phyloP scores from a whole-genome alignment of 805 yeast genomes.

The Ascoidea tarda region DNA sequence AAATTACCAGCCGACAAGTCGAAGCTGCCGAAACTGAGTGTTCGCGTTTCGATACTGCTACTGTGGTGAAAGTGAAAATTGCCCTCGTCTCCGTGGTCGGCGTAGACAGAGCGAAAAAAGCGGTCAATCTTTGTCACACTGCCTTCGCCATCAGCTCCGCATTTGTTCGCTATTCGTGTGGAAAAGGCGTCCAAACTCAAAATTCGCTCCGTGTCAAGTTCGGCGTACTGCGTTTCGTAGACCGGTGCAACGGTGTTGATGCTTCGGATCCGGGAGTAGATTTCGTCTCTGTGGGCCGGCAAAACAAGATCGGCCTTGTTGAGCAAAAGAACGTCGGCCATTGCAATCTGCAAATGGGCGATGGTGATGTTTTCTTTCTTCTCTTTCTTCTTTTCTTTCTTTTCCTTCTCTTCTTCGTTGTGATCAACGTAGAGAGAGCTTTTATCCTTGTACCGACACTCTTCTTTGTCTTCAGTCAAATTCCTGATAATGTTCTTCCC shows the following conservation, averaged over 20 bases:
- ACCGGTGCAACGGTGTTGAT: slow-evolving; percentile 65
- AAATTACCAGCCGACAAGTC: slow-evolving; percentile 20
- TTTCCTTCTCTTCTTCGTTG: slow-evolving; percentile 14
- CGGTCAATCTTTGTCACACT: slow-evolving; percentile 3
- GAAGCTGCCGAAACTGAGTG: slow-evolving; percentile 24
- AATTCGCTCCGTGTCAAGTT: slow-evolving; percentile 48
- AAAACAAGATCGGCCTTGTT: slow-evolving; percentile 60
- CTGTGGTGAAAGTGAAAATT: slow-evolving; percentile 8
- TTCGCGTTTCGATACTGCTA: neutral
- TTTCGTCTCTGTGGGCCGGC: slow-evolving; percentile 13
- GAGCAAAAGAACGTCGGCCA: slow-evolving; percentile 72
- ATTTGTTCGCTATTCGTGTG: slow-evolving; percentile 13
- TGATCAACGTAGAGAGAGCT: slow-evolving; percentile 16
- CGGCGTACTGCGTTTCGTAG: slow-evolving; percentile 58
- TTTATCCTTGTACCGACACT: neutral
- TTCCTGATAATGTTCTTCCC: slow-evolving; percentile 48
- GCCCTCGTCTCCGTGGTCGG: slow-evolving; percentile 13
- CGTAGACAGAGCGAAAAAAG: neutral
- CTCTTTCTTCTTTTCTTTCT: slow-evolving; percentile 21
- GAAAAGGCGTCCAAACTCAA: slow-evolving; percentile 76
- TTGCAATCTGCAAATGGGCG: slow-evolving; percentile 80
- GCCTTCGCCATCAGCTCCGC: slow-evolving; percentile 13
- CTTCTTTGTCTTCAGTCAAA: slow-evolving; percentile 23
- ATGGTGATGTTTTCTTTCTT: slow-evolving; percentile 45
- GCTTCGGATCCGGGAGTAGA: slow-evolving; percentile 25